Evolutionary conservation across 1,284 basidiomycete species (phyloP).

Genomic region (Ganoderma lingzhi): DNA sequence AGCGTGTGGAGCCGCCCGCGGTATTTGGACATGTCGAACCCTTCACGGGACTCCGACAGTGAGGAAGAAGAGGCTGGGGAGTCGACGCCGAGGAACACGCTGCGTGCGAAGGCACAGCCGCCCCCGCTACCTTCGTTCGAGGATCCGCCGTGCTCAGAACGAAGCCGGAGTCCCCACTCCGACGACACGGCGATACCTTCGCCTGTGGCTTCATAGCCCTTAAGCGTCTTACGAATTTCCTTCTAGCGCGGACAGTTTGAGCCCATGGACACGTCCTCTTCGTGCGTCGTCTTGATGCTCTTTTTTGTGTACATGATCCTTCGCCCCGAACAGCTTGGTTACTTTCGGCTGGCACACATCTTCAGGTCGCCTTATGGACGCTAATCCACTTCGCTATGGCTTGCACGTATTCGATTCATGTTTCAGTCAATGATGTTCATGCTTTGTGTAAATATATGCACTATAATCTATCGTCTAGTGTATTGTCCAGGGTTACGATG

Average conservation of each 20-base stretch:
- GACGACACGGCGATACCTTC: conserved; percentile 36
- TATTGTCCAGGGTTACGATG: conserved; percentile 14
- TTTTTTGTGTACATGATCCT: neutral
- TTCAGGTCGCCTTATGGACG: conserved; percentile 10
- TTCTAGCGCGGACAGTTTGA: neutral
- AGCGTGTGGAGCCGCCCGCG: conserved; percentile 20
- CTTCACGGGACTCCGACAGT: neutral
- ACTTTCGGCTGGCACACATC: neutral
- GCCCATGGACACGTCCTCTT: neutral
- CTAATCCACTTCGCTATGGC: conserved; percentile 7
- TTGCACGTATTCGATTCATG: neutral
- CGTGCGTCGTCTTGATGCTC: neutral
- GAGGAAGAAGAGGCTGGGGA: conserved; percentile 43
- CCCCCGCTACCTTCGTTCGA: conserved; percentile 37
- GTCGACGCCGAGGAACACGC: conserved; percentile 58
- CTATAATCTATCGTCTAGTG: conserved; percentile 29
- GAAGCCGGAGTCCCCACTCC: conserved; percentile 30
- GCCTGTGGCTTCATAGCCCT: conserved; percentile 18
- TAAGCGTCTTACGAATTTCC: neutral
- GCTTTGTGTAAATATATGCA: conserved; percentile 25
- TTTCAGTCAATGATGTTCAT: conserved; percentile 1
- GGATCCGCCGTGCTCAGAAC: conserved; percentile 35
- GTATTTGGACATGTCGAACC: neutral
- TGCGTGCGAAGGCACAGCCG: conserved; percentile 44
- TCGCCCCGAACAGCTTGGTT: conserved; percentile 11